Evolutionary conservation across 176 grass and related monocot species (phyloP), one percentile per base, ranked within the genome.

Genomic region (Thinopyrum elongatum): DNA sequence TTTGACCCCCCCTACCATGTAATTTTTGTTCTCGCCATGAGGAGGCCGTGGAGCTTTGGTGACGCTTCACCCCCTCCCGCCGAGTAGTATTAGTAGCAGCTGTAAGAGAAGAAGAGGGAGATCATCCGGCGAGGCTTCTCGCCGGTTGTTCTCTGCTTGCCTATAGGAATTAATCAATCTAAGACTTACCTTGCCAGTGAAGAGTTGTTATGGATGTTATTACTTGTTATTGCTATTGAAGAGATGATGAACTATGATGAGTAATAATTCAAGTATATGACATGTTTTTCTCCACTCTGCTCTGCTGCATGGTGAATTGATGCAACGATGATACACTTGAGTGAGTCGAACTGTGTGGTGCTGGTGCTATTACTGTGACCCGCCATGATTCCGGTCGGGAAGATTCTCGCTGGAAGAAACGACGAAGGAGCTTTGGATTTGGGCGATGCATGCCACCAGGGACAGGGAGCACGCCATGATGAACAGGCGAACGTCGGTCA

Each of bases 11-110:
- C 84, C 7, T 8, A 3, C 53, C 53, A 58, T 87, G 65, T 86
- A 83, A 72, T 76, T 87, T 90, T 87, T 76, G 77, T 77, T 62
- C 59, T 84, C 53, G 49, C 49, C 81, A 59, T 85, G 5, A 73
- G 89, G 92, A 86, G 80, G 29, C 28, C 47, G 71, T 23, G 69
- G n/a, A 84, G 81, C 15, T 73, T 55, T 22, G 49, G 5, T 62
- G 44, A 79, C 77, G 41, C 58, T 64, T 65, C 60, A 34, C 39
- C 81, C 86, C 82, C 23, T 76, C 49, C 4, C 46, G 86, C 78
- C 42, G 36, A 19, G 14, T 29, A 19, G 34, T n/a, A 46, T 1
- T 41, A 66, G 63, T 77, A 64, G n/a, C 27, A 64, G 22, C 23
- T 83, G 67, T 22, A 90, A 90, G 79, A 68, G 39, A 66, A 63